Evolutionary conservation across 2,329 filamentous ascomycete genomes (phyloP), one percentile per base, ranked within the genome.

Genomic region (Metarhizium anisopliae): DNA sequence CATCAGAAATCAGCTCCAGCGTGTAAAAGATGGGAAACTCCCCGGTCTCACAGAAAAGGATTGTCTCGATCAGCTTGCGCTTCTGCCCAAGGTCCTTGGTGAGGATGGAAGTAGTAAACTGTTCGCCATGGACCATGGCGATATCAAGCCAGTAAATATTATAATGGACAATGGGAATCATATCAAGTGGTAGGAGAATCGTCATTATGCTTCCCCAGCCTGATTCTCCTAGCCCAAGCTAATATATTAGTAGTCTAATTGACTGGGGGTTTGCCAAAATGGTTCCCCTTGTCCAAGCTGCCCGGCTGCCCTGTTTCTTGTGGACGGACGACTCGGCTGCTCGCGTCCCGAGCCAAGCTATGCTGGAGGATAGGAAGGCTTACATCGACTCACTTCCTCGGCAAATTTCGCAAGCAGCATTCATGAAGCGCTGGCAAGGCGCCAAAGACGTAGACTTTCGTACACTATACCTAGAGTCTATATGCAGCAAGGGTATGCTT

Each of bases 401-500:
- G 1, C 36, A 55, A 6, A 51, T 11, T 25, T 35, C 18, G 2
- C 53, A 18, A 35, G 20, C 20, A 2, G 53, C 47, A 3, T 51
- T 1, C n/a, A 51, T 51, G 47, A 10, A 7, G 11, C 32, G 32
- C 16, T 55, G 35, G 35, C 47, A 51, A 51, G n/a, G 10, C 20
- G 40, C 20, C 11, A 20, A 45, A 47, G 53, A 51, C 13, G 53
- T 51, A 2, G 53, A 55, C n/a, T 55, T 51, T 25, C 53, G 47
- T 18, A 51, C 47, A 4, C 40, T 55, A n/a, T 55, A 55, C 32
- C 3, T 55, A 5, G 47, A 55, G 29, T 55, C 53, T 11, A 4
- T 51, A 11, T 55, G 14, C 25, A 78, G 86, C 40, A 55, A 55
- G 43, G 47, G 53, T 5, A 32, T 53, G 25, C 51, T 30, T n/a